Evolutionary conservation across 2,329 filamentous ascomycete genomes (phyloP), one percentile per base, ranked within the genome.

Genomic region (Lasiodiplodia theobromae): DNA sequence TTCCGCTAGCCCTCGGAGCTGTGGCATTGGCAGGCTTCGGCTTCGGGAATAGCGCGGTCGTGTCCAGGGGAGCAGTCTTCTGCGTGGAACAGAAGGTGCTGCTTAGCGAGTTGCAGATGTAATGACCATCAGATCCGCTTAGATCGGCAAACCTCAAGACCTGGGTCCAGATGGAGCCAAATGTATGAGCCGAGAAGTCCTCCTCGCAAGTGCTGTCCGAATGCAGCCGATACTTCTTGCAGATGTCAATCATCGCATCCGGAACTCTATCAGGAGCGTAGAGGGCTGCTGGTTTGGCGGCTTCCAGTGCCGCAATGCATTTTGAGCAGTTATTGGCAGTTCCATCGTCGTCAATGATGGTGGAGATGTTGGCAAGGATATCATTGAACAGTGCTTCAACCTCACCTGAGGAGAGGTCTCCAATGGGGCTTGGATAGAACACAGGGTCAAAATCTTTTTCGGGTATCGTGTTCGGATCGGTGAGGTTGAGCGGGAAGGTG

Each of bases 111-210:
- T 84, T 82, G 78, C 87, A 89, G 56, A 89, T 88, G 69, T 86
- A 87, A 67, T 82, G 77, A 5, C 86, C 87, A 73, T 89, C 87
- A 2, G 84, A 77, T 10, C 86, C 86, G 10, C 88, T 79, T 18
- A 67, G 18, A 73, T 88, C 82, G 8, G 86, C 86, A 53, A 83
- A 79, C 2, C 84, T 81, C 38, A 89, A 77, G 2, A 89, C 79
- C 71, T 89, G 87, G 4, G 86, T 86, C 86, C 86, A 88, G 67
- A 86, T 81, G 1, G 85, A 83, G 21, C 87, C 87, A 70, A 85
- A 86, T 18, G 78, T 84, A 18, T 78, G 75, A 2, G 81, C 79
- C 1, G 80, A 77, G 69, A 85, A 89, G 52, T 80, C 81, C 25
- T 81, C 77, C 64, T 81, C 77, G 71, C 87, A 89, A 0, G 80